These are phyloP conservation scores for Sphaerostilbella broomeana DNA, from an alignment of 2,329 filamentous ascomycete species.

Conservation along the genomic window DNA sequence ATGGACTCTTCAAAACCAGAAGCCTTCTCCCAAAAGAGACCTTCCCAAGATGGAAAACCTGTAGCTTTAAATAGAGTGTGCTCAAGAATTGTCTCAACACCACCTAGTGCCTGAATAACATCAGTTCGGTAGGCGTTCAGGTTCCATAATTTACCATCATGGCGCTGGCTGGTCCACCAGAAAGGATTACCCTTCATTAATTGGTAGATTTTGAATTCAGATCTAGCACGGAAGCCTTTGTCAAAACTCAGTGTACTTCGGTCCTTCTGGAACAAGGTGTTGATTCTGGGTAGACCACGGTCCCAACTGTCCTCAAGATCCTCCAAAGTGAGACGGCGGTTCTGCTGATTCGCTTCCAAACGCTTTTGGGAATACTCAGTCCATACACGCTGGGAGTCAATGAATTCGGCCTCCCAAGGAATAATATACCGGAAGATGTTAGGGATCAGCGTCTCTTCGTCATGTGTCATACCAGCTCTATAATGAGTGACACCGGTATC, in stretches of 20 bases:
- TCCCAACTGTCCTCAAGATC: conserved; percentile 99
- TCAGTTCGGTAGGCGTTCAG: conserved; percentile 93
- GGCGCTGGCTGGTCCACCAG: conserved; percentile 97
- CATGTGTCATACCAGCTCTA: conserved; percentile 94
- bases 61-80: conserved; percentile 96
- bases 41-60: conserved; percentile 95
- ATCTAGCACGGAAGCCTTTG: conserved; percentile 91
- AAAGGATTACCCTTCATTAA: conserved; percentile 99
- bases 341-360: conserved; percentile 93
- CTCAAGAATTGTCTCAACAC: conserved; percentile 96
- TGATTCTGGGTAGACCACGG: conserved; percentile 92
- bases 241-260: conserved; percentile 95
- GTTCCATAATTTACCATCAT: conserved; percentile 97
- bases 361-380: conserved; percentile 99
- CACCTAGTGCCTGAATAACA: conserved; percentile 90
- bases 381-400: conserved; percentile 98
- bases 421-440: conserved; percentile 99
- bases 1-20: conserved; percentile 58
- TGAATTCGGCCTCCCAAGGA: conserved; percentile 97
- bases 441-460: conserved; percentile 94
- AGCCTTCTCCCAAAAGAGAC: conserved; percentile 80
- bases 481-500: conserved; percentile 97
- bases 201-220: conserved; percentile 98
- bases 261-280: conserved; percentile 98
- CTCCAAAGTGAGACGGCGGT: conserved; percentile 86